Percentiles rank a stretch among this genome's conserved stretches.
Conservation (phyloP, 2,329 filamentous ascomycete genomes). For the Raffaelea ambrosiae region DNA sequence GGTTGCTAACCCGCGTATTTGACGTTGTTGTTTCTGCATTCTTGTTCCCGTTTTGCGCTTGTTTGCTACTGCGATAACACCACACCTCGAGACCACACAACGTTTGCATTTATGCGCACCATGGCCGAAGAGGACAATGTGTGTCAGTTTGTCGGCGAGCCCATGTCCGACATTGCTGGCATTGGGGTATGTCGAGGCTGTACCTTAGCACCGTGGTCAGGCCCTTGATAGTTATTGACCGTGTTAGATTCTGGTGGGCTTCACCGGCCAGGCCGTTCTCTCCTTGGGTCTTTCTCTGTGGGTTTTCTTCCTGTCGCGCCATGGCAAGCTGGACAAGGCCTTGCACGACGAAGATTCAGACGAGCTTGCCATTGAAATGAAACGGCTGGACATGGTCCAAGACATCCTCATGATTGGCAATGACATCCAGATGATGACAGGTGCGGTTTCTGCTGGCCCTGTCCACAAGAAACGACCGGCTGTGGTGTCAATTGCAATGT, state of each 20-base stretch:
- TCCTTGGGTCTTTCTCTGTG: too few relatives aligned
- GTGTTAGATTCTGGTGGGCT: too few relatives aligned
- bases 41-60: too few relatives aligned
- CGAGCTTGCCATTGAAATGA: conserved; percentile 19
- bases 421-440: conserved; percentile 21
- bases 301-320: conserved; percentile 9
- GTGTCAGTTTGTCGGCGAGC: conserved; percentile 18
- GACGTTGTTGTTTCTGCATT: not conserved
- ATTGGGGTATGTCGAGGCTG: too few relatives aligned
- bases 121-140: not conserved
- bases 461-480: not conserved
- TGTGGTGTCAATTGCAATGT: too few relatives aligned
- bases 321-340: conserved; percentile 16
- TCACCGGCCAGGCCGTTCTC: too few relatives aligned
- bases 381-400: conserved; percentile 21
- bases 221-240: conserved; percentile 9
- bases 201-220: too few relatives aligned
- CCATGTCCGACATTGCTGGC: conserved; percentile 22
- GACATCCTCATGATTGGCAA: conserved; percentile 25
- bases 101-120: too few relatives aligned
- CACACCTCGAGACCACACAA: too few relatives aligned
- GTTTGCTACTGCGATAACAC: too few relatives aligned
- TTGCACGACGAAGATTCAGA: conserved; percentile 18
- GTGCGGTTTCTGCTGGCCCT: conserved; percentile 13
- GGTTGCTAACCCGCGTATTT: too few relatives aligned